Conservation (phyloP, 176 grass and related monocot species). For the Oryza longistaminata region DNA sequence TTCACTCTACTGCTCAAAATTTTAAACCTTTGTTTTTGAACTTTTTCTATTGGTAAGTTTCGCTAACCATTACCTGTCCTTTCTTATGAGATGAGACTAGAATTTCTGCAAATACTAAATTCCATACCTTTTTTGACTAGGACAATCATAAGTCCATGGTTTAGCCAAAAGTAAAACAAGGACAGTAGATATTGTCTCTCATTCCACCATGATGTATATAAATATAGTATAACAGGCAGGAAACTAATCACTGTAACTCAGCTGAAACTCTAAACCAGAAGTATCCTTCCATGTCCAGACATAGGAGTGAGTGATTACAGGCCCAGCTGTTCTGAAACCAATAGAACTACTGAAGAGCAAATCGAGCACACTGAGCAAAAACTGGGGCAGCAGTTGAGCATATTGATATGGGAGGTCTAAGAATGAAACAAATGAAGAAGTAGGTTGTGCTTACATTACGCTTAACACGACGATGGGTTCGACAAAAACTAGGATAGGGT, state of each 20-base stretch:
- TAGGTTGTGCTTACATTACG: conserved; percentile 17
- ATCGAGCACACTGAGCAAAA: conserved; percentile 25
- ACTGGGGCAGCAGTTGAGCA: not conserved
- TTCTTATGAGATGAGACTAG: too few species aligned
- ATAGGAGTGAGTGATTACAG: not conserved
- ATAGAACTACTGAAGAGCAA: not conserved
- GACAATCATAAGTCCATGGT: not conserved
- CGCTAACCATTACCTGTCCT: too few species aligned
- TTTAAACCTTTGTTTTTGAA: too few species aligned
- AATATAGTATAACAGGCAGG: not conserved
- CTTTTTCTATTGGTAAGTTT: too few species aligned
- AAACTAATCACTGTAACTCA: not conserved
- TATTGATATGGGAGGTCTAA: not conserved
- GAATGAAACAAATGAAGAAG: conserved; percentile 25
- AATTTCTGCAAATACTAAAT: too few species aligned
- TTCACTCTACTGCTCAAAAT: too few species aligned
- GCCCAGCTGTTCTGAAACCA: not conserved
- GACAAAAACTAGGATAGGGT: conserved; percentile 39
- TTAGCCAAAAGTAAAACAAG: not conserved
- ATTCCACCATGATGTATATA: not conserved
- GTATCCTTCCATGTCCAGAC: not conserved
- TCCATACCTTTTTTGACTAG: too few species aligned
- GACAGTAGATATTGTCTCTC: not conserved
- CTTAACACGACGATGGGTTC: conserved; percentile 13
- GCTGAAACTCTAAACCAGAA: not conserved